Evolutionary conservation across 805 yeast species (phyloP).

Genomic region (Alloascoidea africana): DNA sequence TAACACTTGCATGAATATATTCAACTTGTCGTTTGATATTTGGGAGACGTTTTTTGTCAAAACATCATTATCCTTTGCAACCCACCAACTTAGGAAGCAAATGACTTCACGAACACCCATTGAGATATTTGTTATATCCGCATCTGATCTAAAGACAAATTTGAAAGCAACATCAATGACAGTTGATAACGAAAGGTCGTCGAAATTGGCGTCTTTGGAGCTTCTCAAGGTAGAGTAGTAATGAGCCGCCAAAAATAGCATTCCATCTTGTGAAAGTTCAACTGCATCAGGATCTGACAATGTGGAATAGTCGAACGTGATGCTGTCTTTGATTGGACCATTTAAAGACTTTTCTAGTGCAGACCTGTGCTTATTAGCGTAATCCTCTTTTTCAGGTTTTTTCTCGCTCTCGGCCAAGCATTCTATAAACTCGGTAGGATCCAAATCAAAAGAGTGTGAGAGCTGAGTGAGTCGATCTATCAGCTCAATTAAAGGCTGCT

Average conservation of each 20-base stretch:
- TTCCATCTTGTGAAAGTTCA: not conserved
- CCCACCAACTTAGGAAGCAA: conserved; percentile 20
- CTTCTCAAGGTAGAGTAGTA: not conserved
- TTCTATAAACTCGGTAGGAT: conserved; percentile 18
- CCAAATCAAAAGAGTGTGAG: conserved; percentile 52
- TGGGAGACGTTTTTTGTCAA: conserved; percentile 12
- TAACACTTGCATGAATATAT: conserved; percentile 26
- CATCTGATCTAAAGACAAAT: conserved; percentile 2
- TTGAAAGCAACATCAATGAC: conserved; percentile 2
- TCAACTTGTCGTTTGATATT: conserved; percentile 19
- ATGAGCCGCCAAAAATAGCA: not conserved
- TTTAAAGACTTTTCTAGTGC: too few relatives aligned
- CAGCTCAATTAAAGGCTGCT: conserved; percentile 15
- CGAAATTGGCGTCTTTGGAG: not conserved
- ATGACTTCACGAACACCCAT: conserved; percentile 19
- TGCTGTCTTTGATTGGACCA: too few relatives aligned
- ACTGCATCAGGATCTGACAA: not conserved
- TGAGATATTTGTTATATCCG: conserved; percentile 13
- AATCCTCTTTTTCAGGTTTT: not conserved
- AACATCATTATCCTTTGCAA: conserved; percentile 11
- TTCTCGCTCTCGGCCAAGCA: not conserved
- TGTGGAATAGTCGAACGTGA: not conserved
- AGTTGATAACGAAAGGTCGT: not conserved
- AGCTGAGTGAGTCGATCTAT: conserved; percentile 30
- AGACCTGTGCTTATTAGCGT: too few relatives aligned